Evolutionary conservation across 441 rosid genomes (phyloP).

Genomic region (Rhodomyrtus psidioides): DNA sequence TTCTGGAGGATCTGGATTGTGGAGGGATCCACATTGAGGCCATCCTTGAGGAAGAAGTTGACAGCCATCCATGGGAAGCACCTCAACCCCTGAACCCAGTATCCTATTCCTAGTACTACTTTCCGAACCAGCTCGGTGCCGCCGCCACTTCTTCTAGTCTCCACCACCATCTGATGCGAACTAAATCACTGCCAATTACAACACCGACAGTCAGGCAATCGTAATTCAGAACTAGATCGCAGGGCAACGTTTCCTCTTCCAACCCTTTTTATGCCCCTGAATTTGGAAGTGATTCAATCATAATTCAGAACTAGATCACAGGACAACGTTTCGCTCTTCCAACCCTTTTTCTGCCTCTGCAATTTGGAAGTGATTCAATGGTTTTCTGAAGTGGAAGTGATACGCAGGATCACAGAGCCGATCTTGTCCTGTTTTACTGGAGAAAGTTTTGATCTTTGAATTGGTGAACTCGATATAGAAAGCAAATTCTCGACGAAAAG

Average conservation of each 20-base stretch:
- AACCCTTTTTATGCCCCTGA: neutral
- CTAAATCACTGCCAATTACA: neutral
- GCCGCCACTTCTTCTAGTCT: neutral
- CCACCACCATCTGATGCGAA: neutral
- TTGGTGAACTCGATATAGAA: neutral
- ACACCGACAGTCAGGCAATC: neutral
- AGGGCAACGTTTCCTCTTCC: neutral
- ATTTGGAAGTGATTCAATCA: neutral
- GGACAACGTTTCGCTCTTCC: neutral
- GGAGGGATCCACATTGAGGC: conserved; percentile 64
- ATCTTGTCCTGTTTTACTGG: neutral
- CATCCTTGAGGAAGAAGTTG: conserved; percentile 76
- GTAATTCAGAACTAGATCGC: neutral
- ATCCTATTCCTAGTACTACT: conserved; percentile 63
- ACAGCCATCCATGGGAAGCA: conserved; percentile 86
- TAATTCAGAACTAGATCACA: too few relatives aligned
- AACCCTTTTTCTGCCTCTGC: neutral
- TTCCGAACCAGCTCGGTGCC: conserved; percentile 19
- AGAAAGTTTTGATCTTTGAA: neutral
- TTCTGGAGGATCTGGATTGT: conserved; percentile 80
- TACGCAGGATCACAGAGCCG: neutral
- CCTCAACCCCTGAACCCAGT: conserved; percentile 78
- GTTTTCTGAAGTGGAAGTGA: neutral
- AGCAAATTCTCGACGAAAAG: neutral
- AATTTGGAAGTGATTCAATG: neutral